Conservation (phyloP, 2,329 filamentous ascomycete species). For the Geosmithia morbida region DNA sequence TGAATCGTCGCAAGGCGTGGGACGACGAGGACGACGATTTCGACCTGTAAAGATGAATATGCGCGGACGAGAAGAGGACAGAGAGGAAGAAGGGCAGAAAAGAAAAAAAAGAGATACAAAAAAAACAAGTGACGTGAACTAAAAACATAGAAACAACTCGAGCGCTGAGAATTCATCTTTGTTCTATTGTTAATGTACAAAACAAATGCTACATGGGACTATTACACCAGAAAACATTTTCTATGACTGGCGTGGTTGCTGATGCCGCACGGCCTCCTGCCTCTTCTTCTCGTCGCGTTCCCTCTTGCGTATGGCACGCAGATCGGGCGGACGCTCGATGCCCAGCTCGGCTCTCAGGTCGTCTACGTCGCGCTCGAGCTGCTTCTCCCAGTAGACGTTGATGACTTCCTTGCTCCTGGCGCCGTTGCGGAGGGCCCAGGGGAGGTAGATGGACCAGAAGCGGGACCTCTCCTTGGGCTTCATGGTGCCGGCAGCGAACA, state of each 20-base stretch:
- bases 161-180: neutral
- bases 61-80: neutral
- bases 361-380: constrained; percentile 69
- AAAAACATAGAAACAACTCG: constrained; percentile 6
- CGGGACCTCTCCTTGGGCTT: constrained; percentile 66
- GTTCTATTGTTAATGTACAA: neutral
- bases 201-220: neutral
- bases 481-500: constrained; percentile 74
- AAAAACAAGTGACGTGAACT: neutral
- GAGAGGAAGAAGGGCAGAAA: neutral
- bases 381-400: constrained; percentile 96
- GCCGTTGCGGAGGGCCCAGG: constrained; percentile 84
- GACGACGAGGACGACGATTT: constrained; percentile 77
- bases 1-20: constrained; percentile 67
- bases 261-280: constrained; percentile 30
- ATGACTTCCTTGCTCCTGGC: constrained; percentile 65
- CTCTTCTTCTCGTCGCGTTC: constrained; percentile 55
- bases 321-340: constrained; percentile 78
- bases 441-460: constrained; percentile 65
- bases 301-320: constrained; percentile 60
- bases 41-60: constrained; percentile 30
- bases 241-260: neutral
- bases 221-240: too few relatives aligned
- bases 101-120: neutral
- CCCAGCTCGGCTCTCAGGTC: constrained; percentile 61